These are phyloP conservation scores for Cadophora sp. DNA, from an alignment of 2,329 filamentous ascomycete species.

Conservation along the genomic window DNA sequence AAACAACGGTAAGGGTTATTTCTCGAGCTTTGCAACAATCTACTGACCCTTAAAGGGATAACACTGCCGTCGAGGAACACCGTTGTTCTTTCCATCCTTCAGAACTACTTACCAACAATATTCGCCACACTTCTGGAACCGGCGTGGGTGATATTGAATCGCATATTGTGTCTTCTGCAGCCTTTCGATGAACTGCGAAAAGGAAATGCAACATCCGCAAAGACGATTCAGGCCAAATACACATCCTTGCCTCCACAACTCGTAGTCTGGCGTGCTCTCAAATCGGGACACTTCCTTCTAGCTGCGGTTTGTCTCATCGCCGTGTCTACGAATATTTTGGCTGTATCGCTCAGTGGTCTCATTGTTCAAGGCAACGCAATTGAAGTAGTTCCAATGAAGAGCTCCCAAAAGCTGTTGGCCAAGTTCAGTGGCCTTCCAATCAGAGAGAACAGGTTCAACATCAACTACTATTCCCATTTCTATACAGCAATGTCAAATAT, in stretches of 20 bases:
- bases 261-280: conserved; percentile 52
- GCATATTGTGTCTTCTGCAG: conserved; percentile 58
- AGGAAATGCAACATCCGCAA: conserved; percentile 47
- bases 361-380: conserved; percentile 48
- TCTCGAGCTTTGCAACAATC: background rate
- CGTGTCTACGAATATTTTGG: conserved; percentile 58
- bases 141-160: conserved; percentile 60
- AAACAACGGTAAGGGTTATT: conserved; percentile 13
- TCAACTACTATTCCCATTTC: conserved; percentile 49
- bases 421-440: too few relatives aligned
- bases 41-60: conserved; percentile 23
- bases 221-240: conserved; percentile 54
- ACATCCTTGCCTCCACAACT: conserved; percentile 63
- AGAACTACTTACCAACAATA: conserved; percentile 59
- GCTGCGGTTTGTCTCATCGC: conserved; percentile 54
- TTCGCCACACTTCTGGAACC: conserved; percentile 64
- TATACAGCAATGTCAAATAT: conserved; percentile 54
- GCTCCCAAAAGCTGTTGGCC: too few relatives aligned
- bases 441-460: conserved; percentile 27
- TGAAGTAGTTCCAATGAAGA: too few relatives aligned
- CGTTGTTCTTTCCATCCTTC: conserved; percentile 46
- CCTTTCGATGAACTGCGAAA: conserved; percentile 57
- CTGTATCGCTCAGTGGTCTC: conserved; percentile 55
- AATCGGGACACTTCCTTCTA: conserved; percentile 53
- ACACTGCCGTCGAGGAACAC: conserved; percentile 30